Base-by-base conservation (phyloP, 257 asterid genomes). In the Penstemon davidsonii region DNA sequence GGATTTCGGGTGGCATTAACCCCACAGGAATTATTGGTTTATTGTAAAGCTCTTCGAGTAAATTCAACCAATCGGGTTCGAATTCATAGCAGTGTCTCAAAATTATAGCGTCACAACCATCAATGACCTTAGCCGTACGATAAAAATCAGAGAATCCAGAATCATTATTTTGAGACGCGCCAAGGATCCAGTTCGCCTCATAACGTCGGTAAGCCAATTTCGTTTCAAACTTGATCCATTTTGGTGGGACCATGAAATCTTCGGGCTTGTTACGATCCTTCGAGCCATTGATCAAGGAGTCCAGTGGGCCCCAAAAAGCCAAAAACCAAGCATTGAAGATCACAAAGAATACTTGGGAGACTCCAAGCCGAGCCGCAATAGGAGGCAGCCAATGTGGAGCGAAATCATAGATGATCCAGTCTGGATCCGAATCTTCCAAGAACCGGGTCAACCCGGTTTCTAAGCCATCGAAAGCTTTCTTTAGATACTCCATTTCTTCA, bases 211-310 rank as follows among this genome's bases (percentile, higher is more conserved):
- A 80, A 7, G 74, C 82, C 56, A 66, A 75, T 1, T 33, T n/a
- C 2, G 81, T 78, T 3, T 68, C 70, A 54, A 78, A 78, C 41
- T 43, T 7, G 37, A 79, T 69, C 82, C 82, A 82, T 45, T 70
- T 73, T 0, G 84, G 86, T 0, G 82, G 84, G 8, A 62, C 75
- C 72, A 51, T 56, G 11, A 75, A 79, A 12, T 82, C 86, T 13
- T 79, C 80, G 12, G 66, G 66, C 36, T 18, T 45, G 43, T 55
- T 44, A 51, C 80, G 61, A 8, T 77, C 43, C 8, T 74, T 78
- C 0, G 72, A 25, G 6, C 81, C 76, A 68, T 18, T 57, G 8
- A 76, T 58, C 73, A 73, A 0, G 7, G 7, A 4, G 0, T 62
- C 55, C 0, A 66, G 1, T 5, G 75, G 38, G 0, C 84, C 81